These are phyloP conservation scores for Hansenula sp. DNA, from an alignment of 1,139 yeast species.

Conservation along the genomic window DNA sequence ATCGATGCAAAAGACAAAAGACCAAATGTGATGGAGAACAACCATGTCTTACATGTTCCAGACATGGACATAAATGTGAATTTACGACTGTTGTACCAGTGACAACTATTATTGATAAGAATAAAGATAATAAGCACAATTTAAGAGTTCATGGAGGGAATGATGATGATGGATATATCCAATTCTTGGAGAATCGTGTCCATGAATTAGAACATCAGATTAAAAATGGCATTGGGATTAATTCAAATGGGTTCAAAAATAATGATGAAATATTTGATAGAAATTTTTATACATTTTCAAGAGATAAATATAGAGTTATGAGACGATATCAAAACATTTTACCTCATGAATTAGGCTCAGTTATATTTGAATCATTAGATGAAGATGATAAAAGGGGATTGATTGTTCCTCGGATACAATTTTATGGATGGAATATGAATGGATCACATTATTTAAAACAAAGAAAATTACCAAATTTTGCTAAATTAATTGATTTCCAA, in stretches of 20 bases:
- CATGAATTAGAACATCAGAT: constrained; percentile 7
- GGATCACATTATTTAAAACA: constrained; percentile 49
- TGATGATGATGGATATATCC: constrained; percentile 6
- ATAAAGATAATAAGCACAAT: constrained; percentile 2
- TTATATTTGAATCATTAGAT: constrained; percentile 36
- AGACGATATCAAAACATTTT: constrained; percentile 48
- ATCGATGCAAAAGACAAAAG: constrained; percentile 55
- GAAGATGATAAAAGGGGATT: constrained; percentile 35
- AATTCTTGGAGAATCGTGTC: constrained; percentile 12
- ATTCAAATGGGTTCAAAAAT: neutral
- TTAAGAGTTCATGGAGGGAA: constrained; percentile 1
- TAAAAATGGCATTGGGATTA: neutral
- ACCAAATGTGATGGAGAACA: constrained; percentile 57
- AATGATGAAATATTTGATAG: constrained; percentile 11
- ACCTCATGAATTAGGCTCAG: constrained; percentile 41
- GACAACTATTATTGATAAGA: constrained; percentile 1
- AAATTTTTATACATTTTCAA: constrained; percentile 22
- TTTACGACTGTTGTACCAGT: constrained; percentile 11
- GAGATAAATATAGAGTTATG: constrained; percentile 46
- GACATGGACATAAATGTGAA: constrained; percentile 40
- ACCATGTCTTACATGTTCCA: constrained; percentile 51
- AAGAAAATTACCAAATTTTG: constrained; percentile 23
- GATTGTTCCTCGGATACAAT: constrained; percentile 51
- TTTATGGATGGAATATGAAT: constrained; percentile 65
- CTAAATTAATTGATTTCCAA: constrained; percentile 8